Conservation (phyloP, 1,139 yeast genomes). For the Tardiomyces depauwii region DNA sequence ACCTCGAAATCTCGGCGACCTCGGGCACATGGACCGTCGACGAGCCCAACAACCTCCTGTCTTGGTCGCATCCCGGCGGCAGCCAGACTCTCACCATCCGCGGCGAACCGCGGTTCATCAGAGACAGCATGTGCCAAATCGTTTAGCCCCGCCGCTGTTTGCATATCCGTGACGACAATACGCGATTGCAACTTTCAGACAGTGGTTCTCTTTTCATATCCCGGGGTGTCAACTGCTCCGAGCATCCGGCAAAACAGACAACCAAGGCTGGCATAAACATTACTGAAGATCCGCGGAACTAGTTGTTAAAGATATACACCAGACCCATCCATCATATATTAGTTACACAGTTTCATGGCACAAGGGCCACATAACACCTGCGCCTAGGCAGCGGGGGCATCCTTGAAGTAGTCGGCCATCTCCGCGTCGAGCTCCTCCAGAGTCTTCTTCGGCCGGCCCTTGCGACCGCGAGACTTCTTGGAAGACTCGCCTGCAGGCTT, state of each 20-base stretch:
- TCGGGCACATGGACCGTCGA: neutral
- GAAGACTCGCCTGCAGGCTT: neutral
- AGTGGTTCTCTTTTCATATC: no score
- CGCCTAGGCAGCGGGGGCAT: neutral
- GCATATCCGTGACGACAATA: no score
- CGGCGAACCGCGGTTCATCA: neutral
- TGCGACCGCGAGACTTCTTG: neutral
- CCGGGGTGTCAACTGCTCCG: no score
- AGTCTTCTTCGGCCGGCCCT: conserved; percentile 30
- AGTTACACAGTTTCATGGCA: no score
- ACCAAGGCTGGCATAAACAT: no score
- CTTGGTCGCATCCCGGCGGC: neutral
- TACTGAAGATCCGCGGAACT: no score
- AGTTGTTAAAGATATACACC: no score
- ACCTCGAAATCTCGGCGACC: neutral
- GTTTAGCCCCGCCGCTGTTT: neutral
- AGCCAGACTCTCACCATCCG: neutral
- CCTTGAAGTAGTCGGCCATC: conserved; percentile 54
- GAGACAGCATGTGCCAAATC: neutral
- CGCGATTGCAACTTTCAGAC: no score
- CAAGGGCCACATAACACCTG: no score
- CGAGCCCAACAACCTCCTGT: neutral
- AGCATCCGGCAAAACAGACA: no score
- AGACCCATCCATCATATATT: neutral
- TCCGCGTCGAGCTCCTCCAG: conserved; percentile 74